Conservation (phyloP, 345 rosid genomes). For the Populus euphratica region DNA sequence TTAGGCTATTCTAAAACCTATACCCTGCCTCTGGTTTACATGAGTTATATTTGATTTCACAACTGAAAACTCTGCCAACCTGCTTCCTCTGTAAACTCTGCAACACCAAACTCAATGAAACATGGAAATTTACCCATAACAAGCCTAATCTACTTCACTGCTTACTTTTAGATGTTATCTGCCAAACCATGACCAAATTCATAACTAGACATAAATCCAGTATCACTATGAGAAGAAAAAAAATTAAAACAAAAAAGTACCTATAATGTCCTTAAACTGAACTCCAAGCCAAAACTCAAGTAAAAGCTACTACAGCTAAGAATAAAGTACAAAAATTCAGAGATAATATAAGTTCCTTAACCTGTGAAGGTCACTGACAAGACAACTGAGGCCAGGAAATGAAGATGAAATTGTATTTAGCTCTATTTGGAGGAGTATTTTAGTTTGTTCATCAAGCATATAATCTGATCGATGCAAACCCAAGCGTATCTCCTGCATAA, state of each 20-base stretch:
- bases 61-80: background rate
- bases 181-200: background rate
- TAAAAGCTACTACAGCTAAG: background rate
- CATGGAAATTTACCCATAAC: background rate
- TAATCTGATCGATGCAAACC: constrained; percentile 99
- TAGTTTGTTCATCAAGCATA: constrained; percentile 93
- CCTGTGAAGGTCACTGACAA: constrained; percentile 87
- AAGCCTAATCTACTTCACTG: background rate
- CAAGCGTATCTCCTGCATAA: constrained; percentile 72
- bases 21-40: background rate
- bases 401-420: constrained; percentile 85
- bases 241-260: background rate
- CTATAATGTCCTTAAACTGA: no score
- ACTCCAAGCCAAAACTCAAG: background rate
- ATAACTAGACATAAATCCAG: background rate
- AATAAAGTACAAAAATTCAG: background rate
- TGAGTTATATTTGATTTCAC: background rate
- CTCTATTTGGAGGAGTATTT: constrained; percentile 89
- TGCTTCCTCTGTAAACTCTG: no score
- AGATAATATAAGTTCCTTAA: constrained; percentile 14
- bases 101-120: background rate
- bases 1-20: background rate
- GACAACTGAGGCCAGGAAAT: constrained; percentile 74
- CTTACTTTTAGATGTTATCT: background rate
- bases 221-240: background rate